A percentile compares a stretch with the other conserved stretches of the same genome.
These are phyloP conservation scores for Pythium phragmitis DNA, from an alignment of 352 stramenopile genomes.

Conservation along the genomic window DNA sequence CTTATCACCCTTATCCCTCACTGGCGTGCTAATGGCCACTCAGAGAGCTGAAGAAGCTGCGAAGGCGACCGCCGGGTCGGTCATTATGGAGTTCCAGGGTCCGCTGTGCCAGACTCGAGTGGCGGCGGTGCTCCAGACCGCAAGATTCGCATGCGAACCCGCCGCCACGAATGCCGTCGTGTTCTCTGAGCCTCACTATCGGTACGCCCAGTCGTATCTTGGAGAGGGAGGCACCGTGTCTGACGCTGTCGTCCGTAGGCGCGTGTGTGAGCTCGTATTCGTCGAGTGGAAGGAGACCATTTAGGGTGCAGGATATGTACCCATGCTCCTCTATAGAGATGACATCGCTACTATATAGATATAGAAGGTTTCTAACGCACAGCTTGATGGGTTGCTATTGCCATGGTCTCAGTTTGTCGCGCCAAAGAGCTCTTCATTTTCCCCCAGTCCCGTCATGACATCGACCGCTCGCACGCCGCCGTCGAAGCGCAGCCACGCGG, in stretches of 20 bases:
- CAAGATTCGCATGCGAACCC: conserved; percentile 27
- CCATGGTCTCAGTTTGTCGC: conserved; percentile 2
- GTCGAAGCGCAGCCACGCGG: conserved; percentile 12
- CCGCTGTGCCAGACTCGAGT: conserved; percentile 23
- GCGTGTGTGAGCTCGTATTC: conserved; percentile 48
- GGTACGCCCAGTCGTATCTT: conserved; percentile 24
- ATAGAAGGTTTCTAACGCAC: neutral
- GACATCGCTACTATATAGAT: neutral
- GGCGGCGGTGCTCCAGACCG: conserved; percentile 24
- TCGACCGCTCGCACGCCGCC: conserved; percentile 1
- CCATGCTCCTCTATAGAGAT: conserved; percentile 17
- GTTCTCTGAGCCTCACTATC: conserved; percentile 32
- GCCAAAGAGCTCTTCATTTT: neutral
- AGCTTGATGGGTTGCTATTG: neutral
- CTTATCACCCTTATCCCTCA: neutral
- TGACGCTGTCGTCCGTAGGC: conserved; percentile 18
- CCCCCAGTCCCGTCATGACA: conserved; percentile 2
- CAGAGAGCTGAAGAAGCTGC: conserved; percentile 38
- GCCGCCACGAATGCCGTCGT: conserved; percentile 27
- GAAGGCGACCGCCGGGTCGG: conserved; percentile 36
- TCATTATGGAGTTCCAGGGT: conserved; percentile 65
- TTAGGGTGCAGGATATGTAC: conserved; percentile 20
- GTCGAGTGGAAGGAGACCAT: conserved; percentile 48
- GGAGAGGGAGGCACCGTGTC: neutral
- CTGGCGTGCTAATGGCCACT: neutral